Percentiles rank a stretch among this genome's conserved stretches.
phyloP scores from a whole-genome alignment of 176 grass and related monocot genomes.

The Oropetium thomaeum region DNA sequence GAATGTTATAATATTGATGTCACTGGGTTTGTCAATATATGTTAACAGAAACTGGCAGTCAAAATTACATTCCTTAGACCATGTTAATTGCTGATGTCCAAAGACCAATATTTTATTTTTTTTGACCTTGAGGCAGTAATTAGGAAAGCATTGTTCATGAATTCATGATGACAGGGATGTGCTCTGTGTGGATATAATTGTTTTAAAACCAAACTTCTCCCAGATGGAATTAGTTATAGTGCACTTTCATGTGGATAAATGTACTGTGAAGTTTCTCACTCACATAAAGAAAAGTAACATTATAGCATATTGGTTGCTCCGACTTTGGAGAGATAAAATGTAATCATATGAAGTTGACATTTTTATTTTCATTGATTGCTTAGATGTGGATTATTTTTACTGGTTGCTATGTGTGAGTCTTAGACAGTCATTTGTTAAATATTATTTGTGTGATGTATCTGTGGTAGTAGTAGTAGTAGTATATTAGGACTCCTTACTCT shows the following conservation, averaged over 20 bases:
- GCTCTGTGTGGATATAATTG: not conserved
- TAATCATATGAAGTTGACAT: too few relatives aligned
- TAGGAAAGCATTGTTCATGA: not conserved
- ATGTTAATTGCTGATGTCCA: too few relatives aligned
- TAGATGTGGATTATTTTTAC: too few relatives aligned
- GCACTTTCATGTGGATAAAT: not conserved
- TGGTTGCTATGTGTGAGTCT: too few relatives aligned
- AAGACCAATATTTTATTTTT: too few relatives aligned
- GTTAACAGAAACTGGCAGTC: not conserved
- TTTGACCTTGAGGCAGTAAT: too few relatives aligned
- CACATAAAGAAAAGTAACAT: not conserved
- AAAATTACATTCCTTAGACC: not conserved
- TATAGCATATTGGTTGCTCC: not conserved
- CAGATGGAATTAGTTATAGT: not conserved
- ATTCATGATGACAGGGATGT: not conserved
- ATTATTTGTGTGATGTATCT: too few relatives aligned
- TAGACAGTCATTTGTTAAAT: too few relatives aligned
- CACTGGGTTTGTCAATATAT: not conserved
- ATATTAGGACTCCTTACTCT: too few relatives aligned
- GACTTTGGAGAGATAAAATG: too few relatives aligned
- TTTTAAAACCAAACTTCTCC: not conserved
- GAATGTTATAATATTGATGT: not conserved
- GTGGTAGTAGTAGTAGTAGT: too few relatives aligned
- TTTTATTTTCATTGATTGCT: too few relatives aligned
- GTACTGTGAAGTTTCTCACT: not conserved